Evolutionary conservation across 2,329 filamentous ascomycete species (phyloP).

Genomic region (Paraconiothyrium sp.): DNA sequence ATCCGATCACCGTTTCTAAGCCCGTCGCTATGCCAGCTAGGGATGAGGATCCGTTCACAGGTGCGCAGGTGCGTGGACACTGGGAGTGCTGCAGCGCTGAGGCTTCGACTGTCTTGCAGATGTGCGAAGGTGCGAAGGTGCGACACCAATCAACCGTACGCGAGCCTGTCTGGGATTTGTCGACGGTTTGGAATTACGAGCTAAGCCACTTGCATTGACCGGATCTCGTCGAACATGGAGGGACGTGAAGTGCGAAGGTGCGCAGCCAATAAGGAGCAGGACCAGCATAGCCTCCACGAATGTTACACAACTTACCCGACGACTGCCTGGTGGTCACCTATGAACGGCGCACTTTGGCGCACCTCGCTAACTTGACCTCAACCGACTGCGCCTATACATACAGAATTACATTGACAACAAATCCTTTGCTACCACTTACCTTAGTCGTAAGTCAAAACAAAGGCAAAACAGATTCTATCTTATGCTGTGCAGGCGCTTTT

Average conservation of each 20-base stretch:
- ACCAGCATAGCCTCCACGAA: background rate
- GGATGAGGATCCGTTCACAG: too few relatives aligned
- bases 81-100: background rate
- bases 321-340: background rate
- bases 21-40: background rate
- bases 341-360: background rate
- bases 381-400: background rate
- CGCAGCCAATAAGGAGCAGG: conserved; percentile 9
- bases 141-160: background rate
- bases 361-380: background rate
- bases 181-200: background rate
- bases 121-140: conserved; percentile 8
- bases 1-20: too few relatives aligned
- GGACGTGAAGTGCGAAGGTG: conserved; percentile 11
- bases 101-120: background rate
- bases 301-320: background rate
- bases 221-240: background rate
- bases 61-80: conserved; percentile 6
- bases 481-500: background rate
- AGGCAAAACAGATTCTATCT: background rate
- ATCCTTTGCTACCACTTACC: too few relatives aligned
- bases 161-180: background rate
- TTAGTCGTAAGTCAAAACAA: too few relatives aligned
- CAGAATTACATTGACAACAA: too few relatives aligned
- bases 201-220: background rate